Evolutionary conservation across 495 filamentous ascomycete genomes (phyloP), one percentile per base, ranked within the genome.

Genomic region (Xanthoparmelia taractica): DNA sequence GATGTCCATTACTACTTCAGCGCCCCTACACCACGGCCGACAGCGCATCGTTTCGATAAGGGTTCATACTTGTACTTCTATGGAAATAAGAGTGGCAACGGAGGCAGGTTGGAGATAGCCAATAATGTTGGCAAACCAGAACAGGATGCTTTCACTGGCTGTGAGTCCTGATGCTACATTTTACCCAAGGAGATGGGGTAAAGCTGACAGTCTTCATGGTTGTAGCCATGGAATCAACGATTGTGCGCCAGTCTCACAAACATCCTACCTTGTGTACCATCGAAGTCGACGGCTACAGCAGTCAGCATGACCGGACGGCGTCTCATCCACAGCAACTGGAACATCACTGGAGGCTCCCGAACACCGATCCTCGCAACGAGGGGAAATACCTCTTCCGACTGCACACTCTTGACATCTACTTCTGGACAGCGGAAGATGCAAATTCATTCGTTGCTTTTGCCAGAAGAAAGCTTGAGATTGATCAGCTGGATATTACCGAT

Each of bases 1-100:
- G 92, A 96, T 72, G 78, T 95, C 52, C 92, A 96, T 75, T 96
- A 93, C 73, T 96, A 86, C 72, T 95, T 96, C 75, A 80, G 85
- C 13, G 78, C 82, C 23, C 89, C 91, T 4, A 82, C 82, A 2
- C 77, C 80, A 29, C 87, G 84, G 58, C 89, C 89, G 15, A 80
- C 81, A 34, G 87, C 92, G 70, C 90, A 96, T 73, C 85, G 91
- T 33, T 96, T 96, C 74, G 89, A 92, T 71, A 92, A 92, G 70
- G 84, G 84, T 57, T 96, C 90, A 18, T 96, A 96, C 68, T 77
- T 96, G 45, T 96, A 96, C 72, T 75, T 96, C 33, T 92, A 92
- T 72, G 85, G 91, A 67, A 87, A 90, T 73, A 80, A 85, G 8
- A 75, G 79, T 47, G 80, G 85, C 63, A 81, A 82, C 50, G 84